Base-by-base conservation (phyloP, 345 rosid genomes). In the Salix exigua region DNA sequence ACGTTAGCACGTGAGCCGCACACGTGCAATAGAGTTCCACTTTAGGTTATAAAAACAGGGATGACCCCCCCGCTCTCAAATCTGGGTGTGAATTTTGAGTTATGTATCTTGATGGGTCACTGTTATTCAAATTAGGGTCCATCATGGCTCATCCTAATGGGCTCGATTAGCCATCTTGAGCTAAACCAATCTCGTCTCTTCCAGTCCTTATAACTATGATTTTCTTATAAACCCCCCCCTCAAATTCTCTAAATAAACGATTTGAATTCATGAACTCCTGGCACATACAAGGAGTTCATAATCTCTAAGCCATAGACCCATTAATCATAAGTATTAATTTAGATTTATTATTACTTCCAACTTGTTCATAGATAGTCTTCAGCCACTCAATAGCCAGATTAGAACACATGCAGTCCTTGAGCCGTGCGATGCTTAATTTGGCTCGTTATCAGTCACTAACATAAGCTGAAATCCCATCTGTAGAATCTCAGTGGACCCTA, bases 21-120 rank as follows among this genome's bases (percentile, higher is more conserved):
- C 88, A 84, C 85, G 89, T 83, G 86, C 83, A 73, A 72, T 31
- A 4, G 68, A 46, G 31, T 61, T 58, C 48, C n/a, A 71, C 79
- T 80, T 53, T 78, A 63, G 66, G 50, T 55, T 70, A 64, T n/a
- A 58, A 72, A 75, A 35, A 28, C 70, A 17, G 28, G 18, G 38
- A 61, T 62, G 60, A 73, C 53, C 77, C 77, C 67, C 53, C 68
- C 73, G 3, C 35, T 33, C 62, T 69, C 40, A 17, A 53, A 26
- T 16, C 14, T 44, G 70, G 7, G 26, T 66, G 69, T 55, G 58
- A 62, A 62, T 58, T 66, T 17, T 23, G 53, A 38, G 51, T 3
- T 44, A 44, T 40, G 62, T 10, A 38, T 60, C 31, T 71, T 42
- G 16, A 71, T 38, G 72, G 50, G 70, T 70, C 51, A 64, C 25